A percentile compares a stretch with the other conserved stretches of the same genome.
Evolutionary conservation across 225 moss, liverwort and hornwort genomes (phyloP).

Genomic region (Anthoceros angustus): DNA sequence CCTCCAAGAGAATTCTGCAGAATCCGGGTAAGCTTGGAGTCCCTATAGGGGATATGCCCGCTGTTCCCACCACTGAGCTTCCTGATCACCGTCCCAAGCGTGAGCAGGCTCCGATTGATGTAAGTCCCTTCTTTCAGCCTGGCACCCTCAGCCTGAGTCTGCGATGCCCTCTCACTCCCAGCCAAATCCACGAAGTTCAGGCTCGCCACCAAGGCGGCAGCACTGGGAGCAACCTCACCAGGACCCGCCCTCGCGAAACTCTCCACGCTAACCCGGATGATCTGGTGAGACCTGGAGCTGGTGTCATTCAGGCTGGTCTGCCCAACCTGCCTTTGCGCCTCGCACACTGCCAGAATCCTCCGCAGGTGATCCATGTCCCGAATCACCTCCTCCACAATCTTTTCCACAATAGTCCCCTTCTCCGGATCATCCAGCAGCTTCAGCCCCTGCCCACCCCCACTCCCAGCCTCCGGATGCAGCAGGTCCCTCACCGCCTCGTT

Average conservation of each 20-base stretch:
- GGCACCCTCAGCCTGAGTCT: constrained; percentile 74
- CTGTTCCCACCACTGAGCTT: constrained; percentile 69
- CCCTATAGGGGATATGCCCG: constrained; percentile 89
- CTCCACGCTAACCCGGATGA: constrained; percentile 86
- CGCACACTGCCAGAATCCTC: constrained; percentile 69
- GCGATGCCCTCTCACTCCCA: constrained; percentile 93
- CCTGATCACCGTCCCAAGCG: constrained; percentile 92
- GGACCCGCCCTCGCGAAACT: constrained; percentile 58
- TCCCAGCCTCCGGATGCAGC: constrained; percentile 35
- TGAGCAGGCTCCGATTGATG: constrained; percentile 85
- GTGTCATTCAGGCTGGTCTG: constrained; percentile 88
- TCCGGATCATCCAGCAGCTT: constrained; percentile 87
- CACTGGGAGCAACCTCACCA: constrained; percentile 41
- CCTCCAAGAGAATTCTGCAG: constrained; percentile 93
- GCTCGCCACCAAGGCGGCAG: constrained; percentile 57
- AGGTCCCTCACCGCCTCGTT: constrained; percentile 97
- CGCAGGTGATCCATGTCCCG: constrained; percentile 64
- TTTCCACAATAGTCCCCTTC: constrained; percentile 82
- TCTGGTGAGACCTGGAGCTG: constrained; percentile 92
- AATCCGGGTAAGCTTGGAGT: constrained; percentile 92
- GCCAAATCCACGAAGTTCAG: constrained; percentile 99
- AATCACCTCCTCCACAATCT: constrained; percentile 77
- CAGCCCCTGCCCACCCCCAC: constrained; percentile 31
- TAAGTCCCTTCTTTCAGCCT: constrained; percentile 94
- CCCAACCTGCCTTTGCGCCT: constrained; percentile 98